Evolutionary conservation across 768 basidiomycete species (phyloP), one percentile per base, ranked within the genome.

Genomic region (Kwoniella heveanensis): DNA sequence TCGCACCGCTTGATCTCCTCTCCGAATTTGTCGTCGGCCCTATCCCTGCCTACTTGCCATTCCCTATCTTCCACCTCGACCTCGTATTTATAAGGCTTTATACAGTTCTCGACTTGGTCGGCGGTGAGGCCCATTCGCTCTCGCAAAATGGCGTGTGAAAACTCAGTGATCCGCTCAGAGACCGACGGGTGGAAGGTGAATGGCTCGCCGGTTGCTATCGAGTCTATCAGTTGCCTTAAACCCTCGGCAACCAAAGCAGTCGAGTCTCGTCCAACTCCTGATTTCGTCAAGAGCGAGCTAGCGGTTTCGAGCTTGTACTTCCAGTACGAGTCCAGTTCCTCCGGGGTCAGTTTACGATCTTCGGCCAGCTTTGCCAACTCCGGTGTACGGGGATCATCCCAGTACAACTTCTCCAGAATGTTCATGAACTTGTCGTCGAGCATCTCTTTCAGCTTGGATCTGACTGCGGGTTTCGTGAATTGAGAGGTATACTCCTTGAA

Each of bases 51-150:
- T 1, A 83, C 75, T 70, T 91, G 90, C 96, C 96, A 99, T 79
- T 99, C 96, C 46, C 88, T 83, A 15, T 86, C 85, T 66, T 97
- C 93, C 15, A 97, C 89, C 77, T 99, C 96, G 26, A 98, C 88
- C 75, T 98, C 95, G 75, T 96, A 95, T 83, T 99, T 99, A 85
- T 87, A 97, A 27, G 95, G 96, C 81, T 99, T 99, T 84, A 99
- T 97, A 80, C 92, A 95, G 80, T 98, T 99, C 83, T 99, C 96
- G 17, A 99, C 95, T 81, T 98, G 95, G 78, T 99, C 96, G 4
- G 91, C 89, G n/a, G 96, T 92, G 59, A 95, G 82, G 17, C 91
- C 90, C 61, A 97, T 90, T 6, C 95, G 86, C 74, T 98, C 95
- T 62, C 95, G 85, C 56, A 99, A 82, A 75, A 99, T 94, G 80